Conservation (phyloP, 306 rosid species). For the Begonia peltatifolia region DNA sequence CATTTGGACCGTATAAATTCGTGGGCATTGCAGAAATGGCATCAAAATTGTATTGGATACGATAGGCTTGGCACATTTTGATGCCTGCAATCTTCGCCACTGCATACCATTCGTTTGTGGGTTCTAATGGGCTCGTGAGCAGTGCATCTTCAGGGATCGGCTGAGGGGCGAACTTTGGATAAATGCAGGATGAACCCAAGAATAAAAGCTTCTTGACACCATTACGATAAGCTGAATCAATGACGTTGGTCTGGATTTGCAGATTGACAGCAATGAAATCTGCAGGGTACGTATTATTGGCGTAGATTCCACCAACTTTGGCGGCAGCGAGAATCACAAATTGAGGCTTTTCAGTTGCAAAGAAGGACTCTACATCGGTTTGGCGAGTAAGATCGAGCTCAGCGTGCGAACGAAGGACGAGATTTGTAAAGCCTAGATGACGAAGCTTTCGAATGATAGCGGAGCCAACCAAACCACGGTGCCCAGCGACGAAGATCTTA, state of each 20-base stretch:
- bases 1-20: slow-evolving; percentile 69
- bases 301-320: slow-evolving; percentile 95
- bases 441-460: slow-evolving; percentile 76
- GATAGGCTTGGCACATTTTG: slow-evolving; percentile 92
- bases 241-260: slow-evolving; percentile 85
- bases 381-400: slow-evolving; percentile 88
- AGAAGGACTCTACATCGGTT: slow-evolving; percentile 72
- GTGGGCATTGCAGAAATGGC: slow-evolving; percentile 99
- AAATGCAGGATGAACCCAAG: slow-evolving; percentile 87
- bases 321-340: slow-evolving; percentile 88
- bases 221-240: slow-evolving; percentile 54
- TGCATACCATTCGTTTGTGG: slow-evolving; percentile 96
- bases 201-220: slow-evolving; percentile 68
- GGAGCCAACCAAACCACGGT: slow-evolving; percentile 89
- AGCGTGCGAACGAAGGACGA: slow-evolving; percentile 52
- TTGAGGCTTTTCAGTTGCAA: slow-evolving; percentile 55
- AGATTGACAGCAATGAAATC: slow-evolving; percentile 80
- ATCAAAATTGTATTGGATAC: slow-evolving; percentile 70
- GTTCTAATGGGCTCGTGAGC: slow-evolving; percentile 79
- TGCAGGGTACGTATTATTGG: slow-evolving; percentile 87
- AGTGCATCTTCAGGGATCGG: slow-evolving; percentile 74
- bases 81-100: slow-evolving; percentile 92
- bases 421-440: slow-evolving; percentile 52
- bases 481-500: slow-evolving; percentile 90
- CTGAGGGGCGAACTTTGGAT: slow-evolving; percentile 93